Conservation (phyloP, 1,139 yeast species). For the Chernovozyma sophiae-reginae region DNA sequence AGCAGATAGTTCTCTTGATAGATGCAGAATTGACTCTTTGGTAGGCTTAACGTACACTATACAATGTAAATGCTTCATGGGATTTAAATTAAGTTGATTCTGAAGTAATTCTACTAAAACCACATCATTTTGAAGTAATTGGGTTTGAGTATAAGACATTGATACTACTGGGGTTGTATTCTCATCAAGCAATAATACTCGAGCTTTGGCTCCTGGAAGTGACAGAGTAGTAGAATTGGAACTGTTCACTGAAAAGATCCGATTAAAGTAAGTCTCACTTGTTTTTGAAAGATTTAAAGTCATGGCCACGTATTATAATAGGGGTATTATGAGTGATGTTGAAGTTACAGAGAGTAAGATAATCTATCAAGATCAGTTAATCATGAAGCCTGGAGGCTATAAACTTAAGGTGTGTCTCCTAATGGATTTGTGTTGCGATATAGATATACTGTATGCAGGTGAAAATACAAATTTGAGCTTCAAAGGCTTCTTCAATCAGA, state of each 20-base stretch:
- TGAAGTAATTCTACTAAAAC: conserved; percentile 71
- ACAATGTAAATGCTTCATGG: conserved; percentile 78
- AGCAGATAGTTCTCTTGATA: conserved; percentile 61
- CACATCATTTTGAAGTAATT: conserved; percentile 73
- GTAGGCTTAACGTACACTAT: conserved; percentile 76
- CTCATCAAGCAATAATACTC: conserved; percentile 73
- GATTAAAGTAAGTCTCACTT: conserved; percentile 34
- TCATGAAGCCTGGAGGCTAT: too few species aligned
- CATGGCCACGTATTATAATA: too few species aligned
- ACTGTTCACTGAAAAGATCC: conserved; percentile 7
- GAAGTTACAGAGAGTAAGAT: too few species aligned
- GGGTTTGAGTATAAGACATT: conserved; percentile 83
- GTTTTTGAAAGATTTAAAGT: conserved; percentile 33
- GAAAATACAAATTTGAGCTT: too few species aligned
- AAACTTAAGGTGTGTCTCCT: too few species aligned
- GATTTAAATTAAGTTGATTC: conserved; percentile 60
- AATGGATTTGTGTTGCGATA: too few species aligned
- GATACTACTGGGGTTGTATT: conserved; percentile 81
- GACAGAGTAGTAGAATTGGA: neutral
- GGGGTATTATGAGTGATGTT: too few species aligned
- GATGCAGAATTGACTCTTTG: conserved; percentile 53
- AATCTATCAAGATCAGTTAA: too few species aligned
- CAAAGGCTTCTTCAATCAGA: too few species aligned
- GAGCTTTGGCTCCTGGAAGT: conserved; percentile 45
- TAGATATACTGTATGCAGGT: too few species aligned